Evolutionary conservation across 1,284 basidiomycete genomes (phyloP), one percentile per base, ranked within the genome.

Genomic region (Prillingera fragicola): DNA sequence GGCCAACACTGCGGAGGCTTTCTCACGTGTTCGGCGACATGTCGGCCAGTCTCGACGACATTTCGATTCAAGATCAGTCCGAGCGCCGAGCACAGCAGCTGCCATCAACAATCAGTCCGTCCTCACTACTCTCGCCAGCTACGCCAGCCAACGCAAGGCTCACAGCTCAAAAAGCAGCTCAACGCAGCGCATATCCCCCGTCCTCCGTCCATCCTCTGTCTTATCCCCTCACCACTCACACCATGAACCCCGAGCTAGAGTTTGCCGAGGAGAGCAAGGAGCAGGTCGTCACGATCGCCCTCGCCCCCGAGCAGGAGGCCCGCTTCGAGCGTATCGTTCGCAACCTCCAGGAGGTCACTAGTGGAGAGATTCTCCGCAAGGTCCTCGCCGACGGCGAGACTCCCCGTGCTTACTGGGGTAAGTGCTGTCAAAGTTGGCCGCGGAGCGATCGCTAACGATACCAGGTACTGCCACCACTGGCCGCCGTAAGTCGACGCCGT

Each of bases 401-500:
- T 33, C 82, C 81, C 27, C 90, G 84, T 67, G 82, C 82, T 60
- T 94, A 94, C 80, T 95, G 86, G 86, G 90, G 89, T 83, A 59
- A 42, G 82, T 77, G 55, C 32, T 47, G 28, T 41, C 26, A 35
- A 19, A 36, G 33, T 38, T 41, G 38, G 26, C n/a, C n/a, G n/a
- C n/a, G n/a, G n/a, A n/a, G n/a, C n/a, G n/a, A n/a, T n/a, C n/a
- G 36, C 46, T 58, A 46, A 52, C 38, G 33, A 41, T 41, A 13
- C 59, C 63, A 94, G 92, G 92, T 38, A 85, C 88, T 19, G 91
- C 94, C 13, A 82, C 91, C 1, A 98, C 94, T 4, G 94, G 94
- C 55, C 75, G 90, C 74, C 94, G 89, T 94, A 69, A 72, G 87
- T 74, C 22, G 12, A 6, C 8, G 17, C 18, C 8, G 10, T 26